phyloP scores from a whole-genome alignment of 768 basidiomycete species.

The Pleurotus sapidus region DNA sequence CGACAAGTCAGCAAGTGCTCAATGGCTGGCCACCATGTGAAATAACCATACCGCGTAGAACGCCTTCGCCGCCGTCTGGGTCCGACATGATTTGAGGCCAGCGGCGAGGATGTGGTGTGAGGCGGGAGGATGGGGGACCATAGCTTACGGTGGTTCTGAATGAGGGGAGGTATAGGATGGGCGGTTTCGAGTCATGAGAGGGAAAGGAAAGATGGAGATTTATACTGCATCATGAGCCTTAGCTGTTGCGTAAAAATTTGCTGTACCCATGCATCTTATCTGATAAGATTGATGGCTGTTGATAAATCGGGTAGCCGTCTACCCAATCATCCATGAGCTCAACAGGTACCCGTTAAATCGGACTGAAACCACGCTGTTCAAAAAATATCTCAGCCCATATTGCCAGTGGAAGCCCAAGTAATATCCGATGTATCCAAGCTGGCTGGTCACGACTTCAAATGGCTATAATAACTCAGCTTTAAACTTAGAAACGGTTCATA shows the following conservation, averaged over 20 bases:
- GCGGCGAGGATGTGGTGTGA: constrained; percentile 29
- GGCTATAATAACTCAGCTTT: background rate
- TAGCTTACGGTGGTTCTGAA: constrained; percentile 16
- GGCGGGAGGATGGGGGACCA: constrained; percentile 34
- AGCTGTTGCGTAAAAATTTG: background rate
- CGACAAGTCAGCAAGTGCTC: constrained; percentile 8
- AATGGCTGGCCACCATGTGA: constrained; percentile 7
- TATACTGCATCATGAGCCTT: constrained; percentile 1
- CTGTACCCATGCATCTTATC: constrained; percentile 15
- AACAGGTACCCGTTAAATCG: background rate
- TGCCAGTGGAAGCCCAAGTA: background rate
- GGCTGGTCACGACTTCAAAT: background rate
- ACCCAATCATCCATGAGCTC: background rate
- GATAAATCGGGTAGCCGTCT: background rate
- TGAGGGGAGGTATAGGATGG: constrained; percentile 15
- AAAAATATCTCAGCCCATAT: background rate
- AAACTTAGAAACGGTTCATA: background rate
- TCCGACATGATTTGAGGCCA: constrained; percentile 31
- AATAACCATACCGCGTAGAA: constrained; percentile 50
- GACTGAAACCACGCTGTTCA: background rate
- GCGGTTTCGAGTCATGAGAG: constrained; percentile 24
- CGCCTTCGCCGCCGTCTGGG: constrained; percentile 44
- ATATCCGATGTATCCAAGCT: background rate
- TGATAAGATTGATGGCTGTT: constrained; percentile 21
- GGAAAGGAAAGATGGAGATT: constrained; percentile 16